Evolutionary conservation across 805 yeast genomes (phyloP).

Genomic region (Saturnispora dispora): DNA sequence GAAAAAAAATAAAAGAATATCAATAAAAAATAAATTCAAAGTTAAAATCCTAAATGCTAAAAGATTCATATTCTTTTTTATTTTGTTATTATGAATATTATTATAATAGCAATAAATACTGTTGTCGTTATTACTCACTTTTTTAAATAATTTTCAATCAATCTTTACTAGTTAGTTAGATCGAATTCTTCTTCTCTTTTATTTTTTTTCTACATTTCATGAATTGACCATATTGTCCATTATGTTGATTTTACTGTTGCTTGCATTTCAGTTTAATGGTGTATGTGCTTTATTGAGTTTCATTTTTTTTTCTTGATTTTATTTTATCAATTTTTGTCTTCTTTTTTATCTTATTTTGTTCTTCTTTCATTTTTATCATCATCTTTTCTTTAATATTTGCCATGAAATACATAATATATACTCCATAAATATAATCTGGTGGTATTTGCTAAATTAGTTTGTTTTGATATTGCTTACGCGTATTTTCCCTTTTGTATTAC

Average conservation of each 20-base stretch:
- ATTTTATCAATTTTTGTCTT: not conserved
- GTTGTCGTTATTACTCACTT: not conserved
- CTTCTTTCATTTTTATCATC: not conserved
- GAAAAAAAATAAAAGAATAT: not conserved
- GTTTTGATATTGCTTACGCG: not conserved
- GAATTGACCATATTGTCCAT: not conserved
- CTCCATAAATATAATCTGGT: not conserved
- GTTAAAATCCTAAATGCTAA: not conserved
- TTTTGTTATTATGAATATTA: not conserved
- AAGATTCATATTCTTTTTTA: not conserved
- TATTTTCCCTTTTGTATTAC: not conserved
- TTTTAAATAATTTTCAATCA: not conserved
- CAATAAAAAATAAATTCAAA: not conserved
- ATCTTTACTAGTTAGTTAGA: slow-evolving; percentile 4
- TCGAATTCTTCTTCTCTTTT: slow-evolving; percentile 3
- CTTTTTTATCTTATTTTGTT: not conserved
- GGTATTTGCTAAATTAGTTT: not conserved
- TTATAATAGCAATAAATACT: not conserved
- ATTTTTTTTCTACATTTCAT: not conserved
- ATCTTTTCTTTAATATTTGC: not conserved
- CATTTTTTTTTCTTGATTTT: not conserved
- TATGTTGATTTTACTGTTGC: not conserved
- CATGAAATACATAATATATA: not conserved
- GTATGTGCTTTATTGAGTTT: not conserved
- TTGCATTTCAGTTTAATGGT: not conserved